phyloP scores from a whole-genome alignment of 2,329 filamentous ascomycete genomes.

The Pleoardoris graminearum region DNA sequence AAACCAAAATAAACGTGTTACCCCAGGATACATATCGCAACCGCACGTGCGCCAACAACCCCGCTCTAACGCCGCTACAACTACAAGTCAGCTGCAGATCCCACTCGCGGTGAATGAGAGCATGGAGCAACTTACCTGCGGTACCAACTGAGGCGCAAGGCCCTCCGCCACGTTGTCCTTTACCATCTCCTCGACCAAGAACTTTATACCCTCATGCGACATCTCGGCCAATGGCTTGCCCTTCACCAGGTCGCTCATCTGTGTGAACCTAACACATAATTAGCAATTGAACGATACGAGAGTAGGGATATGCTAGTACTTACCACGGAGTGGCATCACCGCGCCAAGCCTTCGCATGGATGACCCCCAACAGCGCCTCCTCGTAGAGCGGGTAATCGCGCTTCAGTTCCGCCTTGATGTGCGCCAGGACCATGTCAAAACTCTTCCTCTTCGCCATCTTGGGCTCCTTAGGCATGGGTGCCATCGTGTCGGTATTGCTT shows the following conservation, averaged over 20 bases:
- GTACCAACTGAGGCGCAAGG: too few relatives aligned
- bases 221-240: slow-evolving; percentile 3
- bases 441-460: neutral
- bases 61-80: too few relatives aligned
- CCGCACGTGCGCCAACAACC: too few relatives aligned
- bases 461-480: neutral
- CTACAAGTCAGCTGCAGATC: too few relatives aligned
- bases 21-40: too few relatives aligned
- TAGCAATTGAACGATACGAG: neutral
- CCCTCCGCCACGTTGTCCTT: neutral
- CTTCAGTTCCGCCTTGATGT: neutral
- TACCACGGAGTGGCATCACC: slow-evolving; percentile 2
- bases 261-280: neutral
- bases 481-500: too few relatives aligned
- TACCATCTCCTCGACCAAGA: neutral
- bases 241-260: neutral
- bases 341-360: neutral
- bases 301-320: neutral
- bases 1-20: too few relatives aligned
- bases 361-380: neutral
- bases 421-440: neutral
- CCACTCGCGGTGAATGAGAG: too few relatives aligned
- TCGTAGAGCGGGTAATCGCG: slow-evolving; percentile 1
- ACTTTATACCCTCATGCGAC: slow-evolving; percentile 1
- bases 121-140: too few relatives aligned